These are phyloP conservation scores for Solanum appendiculatum DNA, from an alignment of 257 asterid species.

Conservation along the genomic window DNA sequence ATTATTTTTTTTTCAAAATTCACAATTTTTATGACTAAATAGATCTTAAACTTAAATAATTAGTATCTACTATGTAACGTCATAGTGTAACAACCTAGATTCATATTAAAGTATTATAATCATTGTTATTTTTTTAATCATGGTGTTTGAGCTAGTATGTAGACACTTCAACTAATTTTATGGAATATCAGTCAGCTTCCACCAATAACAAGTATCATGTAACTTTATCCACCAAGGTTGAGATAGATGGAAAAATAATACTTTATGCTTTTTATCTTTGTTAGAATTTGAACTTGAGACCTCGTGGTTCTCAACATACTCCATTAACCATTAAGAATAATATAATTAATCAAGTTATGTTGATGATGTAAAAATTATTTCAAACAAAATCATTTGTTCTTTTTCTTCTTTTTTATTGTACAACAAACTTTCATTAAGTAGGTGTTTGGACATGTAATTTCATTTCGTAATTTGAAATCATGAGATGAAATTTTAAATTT, in stretches of 20 bases:
- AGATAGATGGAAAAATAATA: too few relatives aligned
- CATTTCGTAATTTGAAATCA: background rate
- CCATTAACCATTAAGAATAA: too few relatives aligned
- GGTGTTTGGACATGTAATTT: background rate
- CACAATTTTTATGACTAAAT: background rate
- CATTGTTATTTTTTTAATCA: too few relatives aligned
- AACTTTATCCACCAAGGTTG: accelerated
- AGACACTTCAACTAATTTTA: too few relatives aligned
- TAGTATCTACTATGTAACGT: background rate
- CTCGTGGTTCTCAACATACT: background rate
- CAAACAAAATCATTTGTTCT: background rate
- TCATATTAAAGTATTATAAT: background rate
- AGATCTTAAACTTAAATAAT: too few relatives aligned
- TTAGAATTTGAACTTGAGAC: background rate
- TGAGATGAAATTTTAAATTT: background rate
- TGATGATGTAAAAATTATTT: background rate
- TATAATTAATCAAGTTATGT: background rate
- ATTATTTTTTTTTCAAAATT: background rate
- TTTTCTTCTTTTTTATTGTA: background rate
- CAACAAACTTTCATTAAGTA: background rate
- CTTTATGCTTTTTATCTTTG: too few relatives aligned
- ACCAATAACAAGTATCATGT: too few relatives aligned
- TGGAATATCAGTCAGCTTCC: too few relatives aligned
- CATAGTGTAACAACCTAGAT: background rate
- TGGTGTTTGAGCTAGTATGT: too few relatives aligned